Conservation (phyloP, 2,329 filamentous ascomycete species). For the Monilinia fructigena region DNA sequence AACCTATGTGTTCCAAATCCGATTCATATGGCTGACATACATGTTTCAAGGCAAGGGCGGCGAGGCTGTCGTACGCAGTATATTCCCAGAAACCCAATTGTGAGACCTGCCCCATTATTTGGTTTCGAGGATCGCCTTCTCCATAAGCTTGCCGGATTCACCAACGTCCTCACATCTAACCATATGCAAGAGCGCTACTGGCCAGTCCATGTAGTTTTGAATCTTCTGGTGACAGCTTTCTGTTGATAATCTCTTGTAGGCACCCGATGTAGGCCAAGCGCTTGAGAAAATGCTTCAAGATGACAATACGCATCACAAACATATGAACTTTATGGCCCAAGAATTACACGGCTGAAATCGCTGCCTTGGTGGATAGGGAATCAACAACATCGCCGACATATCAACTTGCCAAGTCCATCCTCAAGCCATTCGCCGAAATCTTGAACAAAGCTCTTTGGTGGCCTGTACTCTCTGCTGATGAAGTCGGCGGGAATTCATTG, state of each 20-base stretch:
- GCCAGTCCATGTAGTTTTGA: constrained; percentile 73
- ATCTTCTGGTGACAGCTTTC: background rate
- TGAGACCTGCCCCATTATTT: constrained; percentile 89
- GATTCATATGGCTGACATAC: background rate
- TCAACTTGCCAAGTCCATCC: constrained; percentile 80
- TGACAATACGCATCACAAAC: constrained; percentile 85
- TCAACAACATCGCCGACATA: constrained; percentile 84
- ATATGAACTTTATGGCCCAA: constrained; percentile 89
- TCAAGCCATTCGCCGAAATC: constrained; percentile 72
- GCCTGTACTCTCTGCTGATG: constrained; percentile 76
- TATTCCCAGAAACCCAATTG: constrained; percentile 95
- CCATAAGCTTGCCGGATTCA: constrained; percentile 75
- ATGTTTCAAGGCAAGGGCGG: constrained; percentile 61
- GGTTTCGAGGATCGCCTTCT: constrained; percentile 93
- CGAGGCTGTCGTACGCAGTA: constrained; percentile 78
- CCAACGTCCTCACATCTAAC: constrained; percentile 86
- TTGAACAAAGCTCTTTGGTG: constrained; percentile 88
- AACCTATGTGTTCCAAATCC: background rate
- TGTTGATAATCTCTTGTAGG: constrained; percentile 48
- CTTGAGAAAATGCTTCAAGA: constrained; percentile 89
- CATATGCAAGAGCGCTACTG: constrained; percentile 88
- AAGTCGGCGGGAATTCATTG: constrained; percentile 86
- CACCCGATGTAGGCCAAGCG: constrained; percentile 84
- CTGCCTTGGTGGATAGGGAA: constrained; percentile 87
- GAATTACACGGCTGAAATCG: constrained; percentile 87